Conservation (phyloP, 2,329 filamentous ascomycete species). For the Xylaria sp. region DNA sequence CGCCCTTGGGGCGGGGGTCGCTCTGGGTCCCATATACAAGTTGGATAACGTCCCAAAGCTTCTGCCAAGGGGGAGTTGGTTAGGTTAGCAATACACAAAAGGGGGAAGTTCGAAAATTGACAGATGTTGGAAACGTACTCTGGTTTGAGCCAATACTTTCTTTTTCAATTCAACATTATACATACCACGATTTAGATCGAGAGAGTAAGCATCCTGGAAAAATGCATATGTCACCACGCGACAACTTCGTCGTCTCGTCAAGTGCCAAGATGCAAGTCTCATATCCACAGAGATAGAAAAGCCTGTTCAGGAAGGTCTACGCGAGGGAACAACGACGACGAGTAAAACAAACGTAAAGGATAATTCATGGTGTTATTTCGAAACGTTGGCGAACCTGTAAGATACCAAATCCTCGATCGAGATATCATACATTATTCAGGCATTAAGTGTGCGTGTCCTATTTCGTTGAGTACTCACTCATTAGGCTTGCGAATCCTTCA, state of each 20-base stretch:
- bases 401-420: background rate
- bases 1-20: background rate
- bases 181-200: background rate
- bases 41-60: background rate
- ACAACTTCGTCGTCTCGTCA: background rate
- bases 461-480: background rate
- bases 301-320: background rate
- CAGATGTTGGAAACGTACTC: background rate
- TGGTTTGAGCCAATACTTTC: background rate
- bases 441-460: background rate
- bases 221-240: background rate
- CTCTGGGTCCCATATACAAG: background rate
- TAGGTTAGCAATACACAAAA: background rate
- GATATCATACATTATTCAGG: background rate
- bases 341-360: background rate
- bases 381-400: background rate
- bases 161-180: background rate
- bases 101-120: background rate
- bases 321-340: background rate
- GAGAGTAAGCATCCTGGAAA: background rate
- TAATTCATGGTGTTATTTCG: background rate
- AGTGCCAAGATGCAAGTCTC: background rate
- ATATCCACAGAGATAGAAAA: background rate
- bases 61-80: background rate
- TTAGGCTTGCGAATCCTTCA: slow-evolving; percentile 19